Evolutionary conservation across 192 early-diverging fungal genomes (phyloP), one percentile per base, ranked within the genome.

Genomic region (Thamnidium elegans): DNA sequence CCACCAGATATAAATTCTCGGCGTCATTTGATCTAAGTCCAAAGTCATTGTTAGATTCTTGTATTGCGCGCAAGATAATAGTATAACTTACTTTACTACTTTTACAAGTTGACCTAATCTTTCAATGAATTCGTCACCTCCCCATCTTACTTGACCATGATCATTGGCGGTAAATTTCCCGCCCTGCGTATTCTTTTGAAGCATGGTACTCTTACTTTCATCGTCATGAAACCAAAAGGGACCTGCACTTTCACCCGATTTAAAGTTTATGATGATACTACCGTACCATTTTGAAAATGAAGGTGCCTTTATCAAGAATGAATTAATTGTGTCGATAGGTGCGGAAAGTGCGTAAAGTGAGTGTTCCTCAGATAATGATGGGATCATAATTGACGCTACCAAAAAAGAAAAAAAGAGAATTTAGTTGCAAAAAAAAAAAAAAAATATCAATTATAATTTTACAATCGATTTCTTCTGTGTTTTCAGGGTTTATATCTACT

Each of bases 141-240:
- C 88, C 88, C 86, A 88, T 21, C 68, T 46, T 71, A 78, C 53
- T 69, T 72, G 23, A 67, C 65, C 63, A 59, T 54, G 34, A 70
- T 70, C 9, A 69, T 77, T 42, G 15, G 30, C 63, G n/a, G 63
- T 50, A 26, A 39, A 65, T 34, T 44, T 59, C 11, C 58, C 58
- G 15, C 58, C 58, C 7, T 64, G 63, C 11, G 50, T 53, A 26
- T 51, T 64, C 39, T 34, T 44, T 54, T 48, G 46, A 20, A 63
- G 46, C 48, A 63, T 51, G 9, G 48, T 48, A 59, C 47, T 62
- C 5, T 67, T 79, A 44, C 73, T 82, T 55, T 84, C 87, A 42
- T 89, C 87, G 55, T 91, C 88, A 50, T 89, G 89, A 68, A 91
- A 91, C 79, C 82, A 89, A 63, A 91, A 79, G 0, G 89, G 86